phyloP scores from a whole-genome alignment of 345 rosid genomes.

The Eucalyptus dawsonii region DNA sequence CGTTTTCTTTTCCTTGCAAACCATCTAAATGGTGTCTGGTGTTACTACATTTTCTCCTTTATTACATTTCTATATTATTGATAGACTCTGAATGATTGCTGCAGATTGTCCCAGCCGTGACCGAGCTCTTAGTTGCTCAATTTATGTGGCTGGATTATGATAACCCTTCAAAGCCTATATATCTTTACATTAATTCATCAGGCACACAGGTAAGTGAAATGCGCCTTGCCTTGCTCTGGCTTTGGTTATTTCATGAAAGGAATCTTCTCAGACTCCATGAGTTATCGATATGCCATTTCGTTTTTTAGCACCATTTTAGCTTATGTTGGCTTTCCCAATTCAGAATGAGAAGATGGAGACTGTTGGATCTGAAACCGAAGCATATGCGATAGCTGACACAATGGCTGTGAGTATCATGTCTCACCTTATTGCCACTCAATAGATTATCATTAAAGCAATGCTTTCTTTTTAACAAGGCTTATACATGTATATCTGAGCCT shows the following conservation, averaged over 20 bases:
- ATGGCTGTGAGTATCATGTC: constrained; percentile 53
- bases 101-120: constrained; percentile 85
- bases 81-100: background rate
- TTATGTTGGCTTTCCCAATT: background rate
- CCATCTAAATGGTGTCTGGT: background rate
- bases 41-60: background rate
- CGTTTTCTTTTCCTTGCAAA: background rate
- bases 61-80: background rate
- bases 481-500: background rate
- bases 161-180: constrained; percentile 62
- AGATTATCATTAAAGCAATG: background rate
- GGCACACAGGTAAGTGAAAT: constrained; percentile 67
- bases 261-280: background rate
- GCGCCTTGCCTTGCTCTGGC: background rate
- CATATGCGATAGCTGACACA: constrained; percentile 79
- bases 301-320: background rate
- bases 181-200: constrained; percentile 67
- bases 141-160: constrained; percentile 76
- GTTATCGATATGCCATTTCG: background rate
- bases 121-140: constrained; percentile 82
- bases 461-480: background rate
- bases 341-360: constrained; percentile 80
- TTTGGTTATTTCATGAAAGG: background rate
- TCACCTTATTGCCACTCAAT: background rate
- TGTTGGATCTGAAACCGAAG: constrained; percentile 90